phyloP scores from a whole-genome alignment of 208 protist genomes.

The Acanthamoeba triangularis region DNA sequence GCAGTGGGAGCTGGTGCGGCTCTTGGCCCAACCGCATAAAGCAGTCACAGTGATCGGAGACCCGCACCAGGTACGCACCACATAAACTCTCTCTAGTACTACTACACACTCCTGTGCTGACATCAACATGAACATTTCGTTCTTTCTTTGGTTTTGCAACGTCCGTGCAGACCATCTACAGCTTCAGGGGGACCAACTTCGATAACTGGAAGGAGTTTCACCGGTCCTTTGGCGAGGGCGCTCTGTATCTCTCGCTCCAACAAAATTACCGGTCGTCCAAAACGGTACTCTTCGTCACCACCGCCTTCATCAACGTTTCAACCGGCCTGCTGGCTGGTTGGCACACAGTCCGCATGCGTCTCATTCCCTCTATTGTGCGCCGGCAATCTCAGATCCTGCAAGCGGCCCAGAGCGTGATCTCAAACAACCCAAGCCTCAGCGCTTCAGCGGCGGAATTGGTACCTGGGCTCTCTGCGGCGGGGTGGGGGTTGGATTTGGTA shows the following conservation, averaged over 20 bases:
- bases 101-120: too few species aligned
- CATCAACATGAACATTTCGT: too few species aligned
- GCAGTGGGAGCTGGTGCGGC: constrained; percentile 62
- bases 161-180: constrained; percentile 6
- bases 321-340: too few species aligned
- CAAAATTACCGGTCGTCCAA: constrained; percentile 21
- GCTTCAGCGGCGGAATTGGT: neutral
- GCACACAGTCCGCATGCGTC: too few species aligned
- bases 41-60: neutral
- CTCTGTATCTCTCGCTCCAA: neutral
- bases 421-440: neutral
- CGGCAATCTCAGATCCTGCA: neutral
- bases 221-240: neutral
- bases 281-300: neutral
- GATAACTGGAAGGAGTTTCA: constrained; percentile 24
- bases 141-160: neutral
- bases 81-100: neutral
- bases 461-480: neutral
- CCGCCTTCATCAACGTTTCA: too few species aligned
- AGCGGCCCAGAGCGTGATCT: neutral
- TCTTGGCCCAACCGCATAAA: neutral
- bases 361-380: too few species aligned
- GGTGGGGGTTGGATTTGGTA: neutral
- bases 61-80: neutral
- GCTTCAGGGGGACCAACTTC: constrained; percentile 13